Evolutionary conservation across 176 grass and related monocot species (phyloP).

Genomic region (Lolium multiflorum): DNA sequence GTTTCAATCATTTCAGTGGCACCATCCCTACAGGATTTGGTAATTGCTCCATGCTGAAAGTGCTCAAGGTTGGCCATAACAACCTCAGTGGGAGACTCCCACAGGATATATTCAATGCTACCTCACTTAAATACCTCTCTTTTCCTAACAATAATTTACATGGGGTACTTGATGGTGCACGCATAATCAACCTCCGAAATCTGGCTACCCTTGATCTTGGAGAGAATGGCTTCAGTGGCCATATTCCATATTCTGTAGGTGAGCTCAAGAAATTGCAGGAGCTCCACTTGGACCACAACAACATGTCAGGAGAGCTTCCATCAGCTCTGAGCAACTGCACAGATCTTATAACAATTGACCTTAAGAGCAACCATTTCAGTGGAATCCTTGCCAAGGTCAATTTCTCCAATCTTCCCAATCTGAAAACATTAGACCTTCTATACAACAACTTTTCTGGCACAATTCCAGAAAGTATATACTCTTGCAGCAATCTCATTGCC

Average conservation of each 20-base stretch:
- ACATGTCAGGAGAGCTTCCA: constrained; percentile 23
- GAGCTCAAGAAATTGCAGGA: constrained; percentile 19
- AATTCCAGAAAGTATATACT: constrained; percentile 39
- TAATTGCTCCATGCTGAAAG: background rate
- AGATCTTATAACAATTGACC: too few relatives aligned
- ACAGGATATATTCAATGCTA: constrained; percentile 31
- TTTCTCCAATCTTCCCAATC: constrained; percentile 19
- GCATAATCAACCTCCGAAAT: background rate
- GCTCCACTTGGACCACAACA: background rate
- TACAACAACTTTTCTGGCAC: background rate
- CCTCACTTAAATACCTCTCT: constrained; percentile 15
- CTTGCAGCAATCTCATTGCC: constrained; percentile 22
- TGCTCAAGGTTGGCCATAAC: constrained; percentile 6
- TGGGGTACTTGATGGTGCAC: background rate
- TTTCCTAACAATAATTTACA: constrained; percentile 2
- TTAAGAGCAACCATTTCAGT: background rate
- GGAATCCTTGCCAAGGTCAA: constrained; percentile 14
- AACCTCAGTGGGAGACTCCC: background rate
- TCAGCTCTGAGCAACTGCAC: background rate
- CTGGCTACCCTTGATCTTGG: background rate
- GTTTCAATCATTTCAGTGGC: too few relatives aligned
- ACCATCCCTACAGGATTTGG: too few relatives aligned
- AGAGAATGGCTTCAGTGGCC: background rate
- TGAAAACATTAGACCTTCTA: background rate
- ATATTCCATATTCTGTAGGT: constrained; percentile 1